Base-by-base conservation (phyloP, 1,139 yeast species). In the Arxiozyma heterogenica region DNA sequence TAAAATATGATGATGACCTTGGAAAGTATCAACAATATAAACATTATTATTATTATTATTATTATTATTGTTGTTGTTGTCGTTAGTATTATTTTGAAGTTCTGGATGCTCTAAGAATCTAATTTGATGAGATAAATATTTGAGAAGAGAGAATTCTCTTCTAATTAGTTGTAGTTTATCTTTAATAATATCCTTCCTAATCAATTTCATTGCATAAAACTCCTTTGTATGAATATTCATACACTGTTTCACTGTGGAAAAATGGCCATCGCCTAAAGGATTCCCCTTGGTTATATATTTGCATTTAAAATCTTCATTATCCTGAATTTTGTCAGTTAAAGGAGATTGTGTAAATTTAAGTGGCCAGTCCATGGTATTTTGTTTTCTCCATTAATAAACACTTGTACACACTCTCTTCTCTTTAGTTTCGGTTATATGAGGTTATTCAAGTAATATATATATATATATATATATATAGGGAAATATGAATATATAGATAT, bases 1-100 rank as follows among this genome's bases (percentile, higher is more conserved):
- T 54, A 86, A 71, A 25, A 85, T 76, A 64, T 83, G 85, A 71
- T 81, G 67, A 71, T 77, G 73, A 22, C 81, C 82, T 51, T 71
- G 71, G 44, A 68, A 68, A 4, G 59, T 56, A 15, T 46, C 25
- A 15, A 17, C 30, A 18, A 8, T 7, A 27, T 15, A 20, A 5
- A 46, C 12, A 15, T 49, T 45, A 7, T 8, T 27, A 27, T 8
- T 27, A 27, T 11, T 27, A 27, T 11, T 27, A 27, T 11, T 27
- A 27, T 27, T 27, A 27, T 27, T 27, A 27, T 27, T 27, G 8
- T 27, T 27, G 8, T 27, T 27, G 9, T 5, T 5, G 9, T 7
- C 8, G 30, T 27, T 27, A 49, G 18, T 15, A 20, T 22, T 9
- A 43, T 34, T 51, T 9, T 44, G 3, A 15, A 25, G 22, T 12